These are phyloP conservation scores for Aspergillus quadrilineatus DNA, from an alignment of 2,329 filamentous ascomycete genomes.

Conservation along the genomic window DNA sequence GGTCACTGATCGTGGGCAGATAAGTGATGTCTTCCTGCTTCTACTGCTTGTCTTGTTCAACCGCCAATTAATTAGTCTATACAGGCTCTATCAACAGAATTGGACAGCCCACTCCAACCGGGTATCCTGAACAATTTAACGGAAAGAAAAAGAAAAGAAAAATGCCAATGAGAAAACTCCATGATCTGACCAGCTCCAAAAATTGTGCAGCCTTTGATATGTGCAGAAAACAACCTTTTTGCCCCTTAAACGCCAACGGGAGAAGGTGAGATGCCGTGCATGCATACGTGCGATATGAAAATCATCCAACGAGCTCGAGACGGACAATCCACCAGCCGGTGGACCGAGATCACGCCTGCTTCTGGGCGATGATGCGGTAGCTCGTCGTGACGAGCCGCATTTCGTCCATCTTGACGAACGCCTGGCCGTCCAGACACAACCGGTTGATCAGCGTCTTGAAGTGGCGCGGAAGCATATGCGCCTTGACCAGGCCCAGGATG, in stretches of 20 bases:
- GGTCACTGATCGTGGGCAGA: not conserved
- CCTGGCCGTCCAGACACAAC: slow-evolving; percentile 54
- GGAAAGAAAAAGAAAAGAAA: slow-evolving; percentile 2
- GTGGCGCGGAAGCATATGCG: slow-evolving; percentile 50
- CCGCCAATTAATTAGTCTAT: slow-evolving; percentile 18
- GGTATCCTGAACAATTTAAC: slow-evolving; percentile 15
- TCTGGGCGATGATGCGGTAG: slow-evolving; percentile 54
- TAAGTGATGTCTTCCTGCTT: not conserved
- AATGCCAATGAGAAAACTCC: slow-evolving; percentile 7
- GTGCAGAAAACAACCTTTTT: not conserved
- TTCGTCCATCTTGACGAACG: slow-evolving; percentile 57
- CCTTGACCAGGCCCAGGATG: slow-evolving; percentile 50
- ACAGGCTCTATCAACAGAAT: slow-evolving; percentile 13
- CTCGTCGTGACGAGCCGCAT: slow-evolving; percentile 55
- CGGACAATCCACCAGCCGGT: too few species aligned
- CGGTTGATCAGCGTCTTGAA: slow-evolving; percentile 56
- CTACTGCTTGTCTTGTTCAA: not conserved
- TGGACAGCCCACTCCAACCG: slow-evolving; percentile 15
- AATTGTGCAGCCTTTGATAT: not conserved
- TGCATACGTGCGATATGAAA: not conserved
- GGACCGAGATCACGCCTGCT: slow-evolving; percentile 21
- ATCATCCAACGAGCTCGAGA: not conserved
- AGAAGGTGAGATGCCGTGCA: not conserved
- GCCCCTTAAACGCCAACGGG: slow-evolving; percentile 7
- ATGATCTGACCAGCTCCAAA: not conserved